Percentiles rank a stretch among this genome's conserved stretches.
Evolutionary conservation across 805 yeast species (phyloP).

Genomic region (Myxozyma nipponensis): DNA sequence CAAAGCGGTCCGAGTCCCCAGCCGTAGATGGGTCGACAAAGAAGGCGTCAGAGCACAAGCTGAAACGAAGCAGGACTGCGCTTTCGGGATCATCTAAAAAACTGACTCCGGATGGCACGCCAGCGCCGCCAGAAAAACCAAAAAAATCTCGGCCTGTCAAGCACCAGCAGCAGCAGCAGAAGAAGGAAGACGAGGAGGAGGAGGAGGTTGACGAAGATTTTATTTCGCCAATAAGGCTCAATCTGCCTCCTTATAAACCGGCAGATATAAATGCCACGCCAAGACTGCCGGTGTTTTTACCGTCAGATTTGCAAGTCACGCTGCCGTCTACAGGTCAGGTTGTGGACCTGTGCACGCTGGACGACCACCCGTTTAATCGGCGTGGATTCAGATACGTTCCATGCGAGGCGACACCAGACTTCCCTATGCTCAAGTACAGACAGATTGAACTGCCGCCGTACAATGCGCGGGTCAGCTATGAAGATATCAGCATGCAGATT

Average conservation of each 20-base stretch:
- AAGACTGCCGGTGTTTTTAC: conserved; percentile 16
- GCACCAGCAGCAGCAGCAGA: neutral
- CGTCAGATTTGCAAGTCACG: neutral
- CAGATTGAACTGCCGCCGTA: conserved; percentile 73
- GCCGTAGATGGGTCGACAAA: no score
- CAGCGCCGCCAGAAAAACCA: conserved; percentile 4
- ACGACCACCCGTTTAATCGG: conserved; percentile 77
- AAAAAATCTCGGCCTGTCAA: conserved; percentile 5
- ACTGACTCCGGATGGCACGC: neutral
- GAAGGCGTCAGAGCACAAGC: neutral
- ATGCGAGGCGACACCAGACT: conserved; percentile 59
- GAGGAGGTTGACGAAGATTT: conserved; percentile 11
- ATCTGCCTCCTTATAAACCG: conserved; percentile 26
- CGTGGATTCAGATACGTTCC: conserved; percentile 78
- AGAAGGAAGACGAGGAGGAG: neutral
- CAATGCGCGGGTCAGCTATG: conserved; percentile 52
- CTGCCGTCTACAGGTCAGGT: conserved; percentile 9
- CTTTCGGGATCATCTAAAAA: no score
- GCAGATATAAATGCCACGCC: conserved; percentile 21
- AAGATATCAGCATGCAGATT: conserved; percentile 66
- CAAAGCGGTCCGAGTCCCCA: neutral
- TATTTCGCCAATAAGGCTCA: conserved; percentile 16
- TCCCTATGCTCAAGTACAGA: conserved; percentile 57
- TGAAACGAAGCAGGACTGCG: neutral
- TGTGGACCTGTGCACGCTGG: conserved; percentile 45